Conservation (phyloP, 441 rosid genomes). For the Gossypium trilobum region DNA sequence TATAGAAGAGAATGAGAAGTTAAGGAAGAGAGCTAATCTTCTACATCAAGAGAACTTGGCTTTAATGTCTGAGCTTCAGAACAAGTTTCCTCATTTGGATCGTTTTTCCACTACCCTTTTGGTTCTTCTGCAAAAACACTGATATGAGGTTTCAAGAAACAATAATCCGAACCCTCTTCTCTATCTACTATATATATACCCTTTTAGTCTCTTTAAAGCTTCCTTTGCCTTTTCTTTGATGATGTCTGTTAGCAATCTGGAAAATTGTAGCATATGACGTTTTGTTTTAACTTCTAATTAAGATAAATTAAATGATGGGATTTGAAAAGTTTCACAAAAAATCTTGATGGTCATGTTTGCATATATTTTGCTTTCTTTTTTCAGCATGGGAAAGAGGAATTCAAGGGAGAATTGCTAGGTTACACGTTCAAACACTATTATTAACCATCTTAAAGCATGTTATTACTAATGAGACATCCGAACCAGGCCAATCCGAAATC, state of each 20-base stretch:
- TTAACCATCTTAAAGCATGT: not conserved
- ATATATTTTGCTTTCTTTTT: not conserved
- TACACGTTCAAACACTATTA: too few relatives aligned
- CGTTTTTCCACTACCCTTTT: slow-evolving; percentile 26
- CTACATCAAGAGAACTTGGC: slow-evolving; percentile 36
- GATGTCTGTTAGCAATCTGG: slow-evolving; percentile 4
- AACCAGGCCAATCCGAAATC: too few relatives aligned
- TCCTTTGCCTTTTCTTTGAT: not conserved
- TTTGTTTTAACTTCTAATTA: not conserved
- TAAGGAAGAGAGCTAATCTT: slow-evolving; percentile 36
- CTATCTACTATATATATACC: not conserved
- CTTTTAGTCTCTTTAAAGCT: not conserved
- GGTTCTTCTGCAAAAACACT: slow-evolving; percentile 22
- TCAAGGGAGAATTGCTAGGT: too few relatives aligned
- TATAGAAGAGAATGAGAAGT: slow-evolving; percentile 36
- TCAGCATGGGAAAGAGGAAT: not conserved
- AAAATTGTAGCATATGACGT: not conserved
- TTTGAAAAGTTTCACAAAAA: not conserved
- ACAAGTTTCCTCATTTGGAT: slow-evolving; percentile 28
- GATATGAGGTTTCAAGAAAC: not conserved
- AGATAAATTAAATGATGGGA: not conserved
- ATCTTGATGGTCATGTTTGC: not conserved
- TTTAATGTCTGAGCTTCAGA: slow-evolving; percentile 31
- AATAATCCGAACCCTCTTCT: not conserved
- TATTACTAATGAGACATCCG: too few relatives aligned